Evolutionary conservation across 805 yeast species (phyloP), one percentile per base, ranked within the genome.

Genomic region (Spathaspora sp.): DNA sequence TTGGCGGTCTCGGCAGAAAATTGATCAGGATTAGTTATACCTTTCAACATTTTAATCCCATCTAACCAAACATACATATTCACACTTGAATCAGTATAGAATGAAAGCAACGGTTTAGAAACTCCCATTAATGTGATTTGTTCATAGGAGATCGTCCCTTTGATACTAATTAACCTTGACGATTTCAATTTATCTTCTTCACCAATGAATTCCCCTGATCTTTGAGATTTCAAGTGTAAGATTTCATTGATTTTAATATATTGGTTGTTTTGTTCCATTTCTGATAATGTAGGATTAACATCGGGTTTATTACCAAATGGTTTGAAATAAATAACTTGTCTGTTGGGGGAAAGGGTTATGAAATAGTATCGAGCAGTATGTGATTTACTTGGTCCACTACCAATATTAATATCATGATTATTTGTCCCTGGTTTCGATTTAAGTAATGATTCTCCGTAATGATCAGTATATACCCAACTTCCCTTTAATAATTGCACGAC

Each of bases 31-130:
- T 63, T 63, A 2, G 58, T 62, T 55, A 61, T 57, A 5, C 73
- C 75, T 54, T 67, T 69, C 56, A 73, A 69, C 75, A 74, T 68
- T 59, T 81, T 82, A 50, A 89, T 65, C 0, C 96, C 96, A 67
- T 89, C 96, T 35, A 86, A 69, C 96, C 96, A 89, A 7, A 84
- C 80, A 49, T 79, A 81, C 43, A 86, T 82, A 47, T 81, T 77
- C 46, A 85, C 89, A 55, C 79, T 78, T 1, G 89, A 85, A 52
- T 87, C 92, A 12, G 88, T 80, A 62, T 78, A 88, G 59, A 88
- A 85, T n/a, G 75, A 65, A 50, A 88, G 73, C 10, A 83, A 56
- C 17, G 69, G 61, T 42, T 76, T 74, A 35, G 68, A 68, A 61
- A 57, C 75, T 17, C 72, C 82, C 11, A 75, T 54, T 17, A 86